Evolutionary conservation across 768 basidiomycete species (phyloP).

Genomic region (Pleurotus djamor): DNA sequence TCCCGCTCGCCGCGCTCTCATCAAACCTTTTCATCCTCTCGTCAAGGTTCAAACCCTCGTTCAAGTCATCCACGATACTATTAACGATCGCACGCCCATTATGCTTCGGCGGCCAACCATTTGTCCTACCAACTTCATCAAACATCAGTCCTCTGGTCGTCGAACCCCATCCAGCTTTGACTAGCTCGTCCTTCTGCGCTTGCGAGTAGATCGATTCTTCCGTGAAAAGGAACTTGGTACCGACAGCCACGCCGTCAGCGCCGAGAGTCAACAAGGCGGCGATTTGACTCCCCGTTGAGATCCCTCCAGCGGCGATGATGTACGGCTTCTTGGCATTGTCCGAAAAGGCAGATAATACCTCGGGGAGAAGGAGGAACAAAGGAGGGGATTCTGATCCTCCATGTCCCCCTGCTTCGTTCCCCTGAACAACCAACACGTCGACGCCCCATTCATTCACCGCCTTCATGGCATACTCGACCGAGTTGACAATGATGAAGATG

Average conservation of each 20-base stretch:
- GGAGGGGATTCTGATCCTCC: constrained; percentile 40
- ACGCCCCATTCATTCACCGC: constrained; percentile 49
- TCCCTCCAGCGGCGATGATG: constrained; percentile 62
- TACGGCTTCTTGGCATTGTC: constrained; percentile 22
- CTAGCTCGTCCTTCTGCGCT: constrained; percentile 20
- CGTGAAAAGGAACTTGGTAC: constrained; percentile 59
- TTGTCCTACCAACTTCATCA: constrained; percentile 35
- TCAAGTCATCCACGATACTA: constrained; percentile 24
- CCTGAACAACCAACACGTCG: constrained; percentile 68
- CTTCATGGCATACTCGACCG: constrained; percentile 43
- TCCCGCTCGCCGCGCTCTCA: constrained; percentile 24
- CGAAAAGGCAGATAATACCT: constrained; percentile 34
- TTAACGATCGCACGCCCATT: constrained; percentile 49
- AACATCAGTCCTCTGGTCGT: constrained; percentile 41
- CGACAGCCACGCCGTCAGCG: constrained; percentile 50
- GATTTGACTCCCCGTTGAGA: constrained; percentile 49
- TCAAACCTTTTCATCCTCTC: constrained; percentile 23
- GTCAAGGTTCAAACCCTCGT: constrained; percentile 28
- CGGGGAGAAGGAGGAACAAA: constrained; percentile 45
- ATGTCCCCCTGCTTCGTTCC: constrained; percentile 35
- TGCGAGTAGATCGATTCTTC: constrained; percentile 33
- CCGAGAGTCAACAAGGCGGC: constrained; percentile 51
- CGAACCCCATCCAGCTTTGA: constrained; percentile 19
- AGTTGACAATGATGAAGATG: constrained; percentile 51
- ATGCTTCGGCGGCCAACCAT: constrained; percentile 38